Evolutionary conservation across 208 protist genomes (phyloP), one percentile per base, ranked within the genome.

Genomic region (Wallacemonas sp.): DNA sequence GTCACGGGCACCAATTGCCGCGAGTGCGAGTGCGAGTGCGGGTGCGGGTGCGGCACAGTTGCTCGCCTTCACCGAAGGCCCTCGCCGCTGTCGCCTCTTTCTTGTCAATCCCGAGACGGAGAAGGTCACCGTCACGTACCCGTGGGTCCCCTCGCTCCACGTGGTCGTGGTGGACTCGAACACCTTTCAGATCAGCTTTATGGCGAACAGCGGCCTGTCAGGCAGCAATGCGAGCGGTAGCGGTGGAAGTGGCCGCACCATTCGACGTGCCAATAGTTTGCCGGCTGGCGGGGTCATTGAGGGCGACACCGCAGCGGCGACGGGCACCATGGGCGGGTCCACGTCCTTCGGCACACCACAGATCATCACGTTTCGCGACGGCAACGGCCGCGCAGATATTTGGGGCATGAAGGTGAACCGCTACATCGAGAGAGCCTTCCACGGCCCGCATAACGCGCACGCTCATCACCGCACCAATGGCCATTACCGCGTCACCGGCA

Each of bases 41-140:
- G n/a, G n/a, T n/a, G n/a, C n/a, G 1, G 63, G 44, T 8, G 62
- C 60, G 36, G 66, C 21, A 39, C 21, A 62, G 56, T 41, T 90
- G 28, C 77, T 95, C 41, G 77, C 88, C 17, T 63, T 95, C 1
- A 95, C 90, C 2, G 72, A 90, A 45, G 55, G 60, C 2, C 86
- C 82, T n/a, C 19, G n/a, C 21, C 24, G n/a, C 24, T 55, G 47
- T 11, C 67, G 84, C 5, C 66, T 95, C 19, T 85, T 93, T 34
- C 68, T 86, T 22, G 68, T 92, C 14, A 69, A 90, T 38, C 70
- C 70, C 1, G 61, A 47, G 14, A 62, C 59, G 4, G 62, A 67
- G 24, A 27, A 39, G 6, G 30, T 53, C 33, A 54, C 22, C 15
- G 27, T 71, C 4, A 82, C 79, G 26, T 45, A 62, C 19, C 72